Conservation (phyloP, 768 basidiomycete genomes). For the Leccinum uliginosum region DNA sequence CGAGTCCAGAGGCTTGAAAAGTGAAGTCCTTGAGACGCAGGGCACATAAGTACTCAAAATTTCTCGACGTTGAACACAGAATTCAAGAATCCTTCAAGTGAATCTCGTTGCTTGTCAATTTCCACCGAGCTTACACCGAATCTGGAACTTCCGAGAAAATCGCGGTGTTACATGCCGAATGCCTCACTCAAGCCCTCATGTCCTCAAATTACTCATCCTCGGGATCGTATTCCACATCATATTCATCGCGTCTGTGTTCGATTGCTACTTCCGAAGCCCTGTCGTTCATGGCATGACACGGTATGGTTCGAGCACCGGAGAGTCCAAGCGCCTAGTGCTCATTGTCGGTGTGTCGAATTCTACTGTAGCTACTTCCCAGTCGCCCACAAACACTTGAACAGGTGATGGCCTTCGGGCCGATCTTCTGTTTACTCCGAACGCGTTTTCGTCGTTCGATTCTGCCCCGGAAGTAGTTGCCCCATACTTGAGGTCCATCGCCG, state of each 20-base stretch:
- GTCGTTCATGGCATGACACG: constrained; percentile 75
- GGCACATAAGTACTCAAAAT: not conserved
- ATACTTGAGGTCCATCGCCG: constrained; percentile 62
- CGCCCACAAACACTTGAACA: constrained; percentile 23
- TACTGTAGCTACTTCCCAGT: not conserved
- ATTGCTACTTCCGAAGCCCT: constrained; percentile 85
- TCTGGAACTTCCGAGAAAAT: not conserved
- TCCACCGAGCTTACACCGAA: no score
- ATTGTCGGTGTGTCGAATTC: constrained; percentile 58
- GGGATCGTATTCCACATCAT: constrained; percentile 73
- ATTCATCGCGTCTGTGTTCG: constrained; percentile 71
- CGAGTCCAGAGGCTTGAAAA: not conserved
- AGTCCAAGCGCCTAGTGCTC: constrained; percentile 72
- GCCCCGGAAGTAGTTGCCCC: constrained; percentile 66
- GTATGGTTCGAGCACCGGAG: constrained; percentile 40
- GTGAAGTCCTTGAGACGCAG: not conserved
- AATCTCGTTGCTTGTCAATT: not conserved
- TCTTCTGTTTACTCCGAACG: constrained; percentile 61
- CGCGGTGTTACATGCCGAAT: constrained; percentile 7
- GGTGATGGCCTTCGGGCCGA: constrained; percentile 86
- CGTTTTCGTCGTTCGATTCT: constrained; percentile 48
- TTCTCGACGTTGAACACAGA: not conserved
- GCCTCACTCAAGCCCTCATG: constrained; percentile 15
- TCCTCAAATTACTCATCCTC: constrained; percentile 47
- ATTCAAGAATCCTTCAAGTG: not conserved